Percentiles rank a stretch among this genome's conserved stretches.
These are phyloP conservation scores for Salix suchowensis DNA, from an alignment of 345 rosid species.

Conservation along the genomic window DNA sequence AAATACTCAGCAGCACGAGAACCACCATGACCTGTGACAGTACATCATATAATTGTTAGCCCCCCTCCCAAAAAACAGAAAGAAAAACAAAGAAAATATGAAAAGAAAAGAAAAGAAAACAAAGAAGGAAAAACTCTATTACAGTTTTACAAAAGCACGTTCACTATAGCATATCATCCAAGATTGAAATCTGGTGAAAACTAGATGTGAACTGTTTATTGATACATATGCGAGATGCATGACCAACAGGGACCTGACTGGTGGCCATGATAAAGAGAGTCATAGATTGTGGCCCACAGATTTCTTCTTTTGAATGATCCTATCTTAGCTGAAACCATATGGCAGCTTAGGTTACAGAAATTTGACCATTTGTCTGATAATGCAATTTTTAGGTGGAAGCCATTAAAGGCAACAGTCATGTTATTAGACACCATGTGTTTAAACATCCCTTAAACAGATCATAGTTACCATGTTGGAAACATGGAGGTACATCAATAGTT, in stretches of 20 bases:
- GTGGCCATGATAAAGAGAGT: neutral
- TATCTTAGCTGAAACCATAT: neutral
- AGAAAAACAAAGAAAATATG: too few relatives aligned
- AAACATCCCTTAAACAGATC: constrained; percentile 1
- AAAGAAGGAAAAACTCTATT: neutral
- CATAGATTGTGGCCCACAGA: neutral
- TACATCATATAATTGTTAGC: neutral
- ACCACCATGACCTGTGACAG: constrained; percentile 91
- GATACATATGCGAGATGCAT: neutral
- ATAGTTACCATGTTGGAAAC: neutral
- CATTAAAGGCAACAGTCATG: neutral
- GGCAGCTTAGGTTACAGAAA: neutral
- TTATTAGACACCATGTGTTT: neutral
- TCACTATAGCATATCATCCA: neutral
- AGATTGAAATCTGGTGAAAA: neutral
- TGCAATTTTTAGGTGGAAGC: neutral
- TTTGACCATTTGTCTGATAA: neutral
- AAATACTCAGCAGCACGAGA: constrained; percentile 95
- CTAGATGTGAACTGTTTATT: neutral
- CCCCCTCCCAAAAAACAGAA: neutral
- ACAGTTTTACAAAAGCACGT: neutral
- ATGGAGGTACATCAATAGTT: constrained; percentile 1
- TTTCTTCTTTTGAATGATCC: neutral
- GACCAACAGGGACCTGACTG: neutral
- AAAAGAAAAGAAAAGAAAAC: too few relatives aligned